A percentile compares a stretch with the other conserved stretches of the same genome.
These are phyloP conservation scores for Nothopassalora personata DNA, from an alignment of 2,329 filamentous ascomycete genomes.

Conservation along the genomic window DNA sequence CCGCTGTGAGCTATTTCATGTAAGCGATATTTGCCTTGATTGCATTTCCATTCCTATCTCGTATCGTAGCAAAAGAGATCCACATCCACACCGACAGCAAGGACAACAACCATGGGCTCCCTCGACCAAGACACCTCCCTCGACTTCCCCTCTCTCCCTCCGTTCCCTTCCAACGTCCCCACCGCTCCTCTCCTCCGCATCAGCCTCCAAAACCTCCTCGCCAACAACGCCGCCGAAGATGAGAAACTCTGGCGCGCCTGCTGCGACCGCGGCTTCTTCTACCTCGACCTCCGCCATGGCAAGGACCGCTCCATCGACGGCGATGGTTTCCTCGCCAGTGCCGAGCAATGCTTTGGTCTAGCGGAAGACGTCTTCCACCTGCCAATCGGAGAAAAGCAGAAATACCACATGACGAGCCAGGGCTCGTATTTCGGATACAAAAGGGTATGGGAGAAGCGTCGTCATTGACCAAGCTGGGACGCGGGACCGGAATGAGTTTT, in stretches of 20 bases:
- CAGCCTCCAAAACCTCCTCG: constrained; percentile 36
- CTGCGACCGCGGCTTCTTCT: constrained; percentile 52
- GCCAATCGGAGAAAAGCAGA: constrained; percentile 47
- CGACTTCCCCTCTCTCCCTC: constrained; percentile 25
- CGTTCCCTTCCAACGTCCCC: constrained; percentile 40
- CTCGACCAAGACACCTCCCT: constrained; percentile 1
- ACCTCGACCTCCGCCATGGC: constrained; percentile 43
- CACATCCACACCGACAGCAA: not conserved
- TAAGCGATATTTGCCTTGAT: not conserved
- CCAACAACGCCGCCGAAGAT: constrained; percentile 33
- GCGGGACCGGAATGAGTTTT: constrained; percentile 50
- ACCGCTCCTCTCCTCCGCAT: constrained; percentile 43
- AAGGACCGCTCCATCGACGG: constrained; percentile 29
- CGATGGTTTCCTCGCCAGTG: constrained; percentile 38
- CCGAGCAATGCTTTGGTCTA: constrained; percentile 44
- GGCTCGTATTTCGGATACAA: constrained; percentile 51
- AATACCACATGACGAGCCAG: constrained; percentile 48
- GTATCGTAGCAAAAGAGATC: not conserved
- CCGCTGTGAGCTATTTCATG: not conserved
- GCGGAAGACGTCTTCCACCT: constrained; percentile 46
- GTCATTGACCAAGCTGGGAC: constrained; percentile 48
- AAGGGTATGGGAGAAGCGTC: constrained; percentile 30
- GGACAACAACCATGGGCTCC: constrained; percentile 4
- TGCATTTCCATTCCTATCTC: not conserved
- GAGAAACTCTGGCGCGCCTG: constrained; percentile 31